Conservation (phyloP, 1,284 basidiomycete species). For the Schizopora paradoxa region DNA sequence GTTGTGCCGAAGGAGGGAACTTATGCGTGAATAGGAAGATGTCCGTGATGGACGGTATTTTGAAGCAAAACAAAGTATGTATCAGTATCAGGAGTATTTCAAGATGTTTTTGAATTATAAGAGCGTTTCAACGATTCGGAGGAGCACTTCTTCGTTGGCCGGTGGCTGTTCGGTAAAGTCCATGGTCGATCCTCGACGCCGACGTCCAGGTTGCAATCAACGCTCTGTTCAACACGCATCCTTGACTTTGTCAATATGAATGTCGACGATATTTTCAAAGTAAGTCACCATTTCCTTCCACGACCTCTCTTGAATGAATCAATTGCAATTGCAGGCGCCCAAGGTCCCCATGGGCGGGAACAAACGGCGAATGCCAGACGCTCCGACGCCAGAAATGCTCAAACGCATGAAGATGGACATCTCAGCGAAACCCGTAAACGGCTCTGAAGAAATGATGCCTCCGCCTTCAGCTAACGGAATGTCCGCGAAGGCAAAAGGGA, state of each 20-base stretch:
- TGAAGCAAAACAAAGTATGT: no score
- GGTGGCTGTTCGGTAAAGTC: no score
- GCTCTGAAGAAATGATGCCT: no score
- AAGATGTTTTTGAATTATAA: no score
- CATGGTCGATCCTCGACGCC: conserved; percentile 27
- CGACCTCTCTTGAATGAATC: no score
- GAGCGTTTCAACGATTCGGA: no score
- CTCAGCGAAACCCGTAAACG: conserved; percentile 21
- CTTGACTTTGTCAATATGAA: background rate
- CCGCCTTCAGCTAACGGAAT: conserved; percentile 12
- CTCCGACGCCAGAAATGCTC: conserved; percentile 74
- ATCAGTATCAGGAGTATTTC: no score
- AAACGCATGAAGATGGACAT: conserved; percentile 67
- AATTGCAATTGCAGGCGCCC: conserved; percentile 45
- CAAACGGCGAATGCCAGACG: conserved; percentile 80
- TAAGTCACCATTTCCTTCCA: conserved; percentile 48
- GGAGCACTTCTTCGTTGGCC: no score
- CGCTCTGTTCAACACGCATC: conserved; percentile 26
- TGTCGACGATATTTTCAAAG: conserved; percentile 36
- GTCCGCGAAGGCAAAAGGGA: conserved; percentile 29
- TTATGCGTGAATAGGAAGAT: no score
- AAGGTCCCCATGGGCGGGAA: conserved; percentile 58
- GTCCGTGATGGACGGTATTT: no score
- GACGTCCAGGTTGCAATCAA: conserved; percentile 29
- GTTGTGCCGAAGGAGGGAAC: no score